Base-by-base conservation (phyloP, 1,284 basidiomycete species). In the Malassezia slooffiae region DNA sequence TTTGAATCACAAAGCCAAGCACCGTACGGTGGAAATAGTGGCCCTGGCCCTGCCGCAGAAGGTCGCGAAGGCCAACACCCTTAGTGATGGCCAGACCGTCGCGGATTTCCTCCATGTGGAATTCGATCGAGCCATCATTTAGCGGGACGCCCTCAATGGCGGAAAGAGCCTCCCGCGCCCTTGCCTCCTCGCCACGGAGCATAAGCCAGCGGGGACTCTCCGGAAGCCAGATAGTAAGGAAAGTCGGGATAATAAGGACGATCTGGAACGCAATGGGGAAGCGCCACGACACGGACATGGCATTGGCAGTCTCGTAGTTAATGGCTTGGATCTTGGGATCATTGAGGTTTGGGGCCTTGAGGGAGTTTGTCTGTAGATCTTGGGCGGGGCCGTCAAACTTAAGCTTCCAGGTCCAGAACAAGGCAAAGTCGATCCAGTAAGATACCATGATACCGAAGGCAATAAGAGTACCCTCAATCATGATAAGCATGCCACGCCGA, bases 151-250 rank as follows among this genome's bases (percentile, higher is more conserved):
- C 32, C 32, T 66, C 55, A 34, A 67, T 49, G 3, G 62, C 52
- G 12, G 62, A 56, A 10, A 67, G 43, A 16, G 62, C 62, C 3
- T 42, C 13, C 12, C 62, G 52, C 1, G 63, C 63, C 16, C 65
- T 62, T 8, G 51, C 43, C 19, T 61, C 55, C 12, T 50, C 47
- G 9, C 56, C 63, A 22, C 49, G 51, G 27, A 67, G 53, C 53
- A 67, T 33, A 23, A 67, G 58, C 63, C 63, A 67, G 51, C 63
- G 63, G 3, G 63, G 63, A 16, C 60, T 63, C 43, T 67, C 63
- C 28, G 63, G 63, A 8, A 67, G 52, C 50, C 51, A 67, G 33
- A 62, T 64, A 15, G 62, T 65, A 30, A 66, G 38, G 17, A 64
- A 60, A n/a, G 64, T 67, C 13, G 64, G 64, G 10, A 66, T n/a